Base-by-base conservation (phyloP, 345 rosid genomes). In the Mercurialis annua region DNA sequence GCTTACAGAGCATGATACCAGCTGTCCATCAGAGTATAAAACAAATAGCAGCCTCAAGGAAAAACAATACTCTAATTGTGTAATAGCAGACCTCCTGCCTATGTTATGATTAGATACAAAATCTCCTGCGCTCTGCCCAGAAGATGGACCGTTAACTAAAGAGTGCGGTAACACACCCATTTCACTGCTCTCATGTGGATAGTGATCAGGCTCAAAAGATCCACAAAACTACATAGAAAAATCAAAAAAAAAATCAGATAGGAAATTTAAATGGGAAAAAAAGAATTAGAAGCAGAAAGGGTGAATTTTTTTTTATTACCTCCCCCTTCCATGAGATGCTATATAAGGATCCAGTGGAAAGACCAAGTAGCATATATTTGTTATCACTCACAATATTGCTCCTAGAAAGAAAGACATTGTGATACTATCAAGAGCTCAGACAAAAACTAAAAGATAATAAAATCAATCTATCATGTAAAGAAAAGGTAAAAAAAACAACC, bases 251-350 rank as follows among this genome's bases (percentile, higher is more conserved):
- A 5, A 55, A 56, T 51, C 49, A 61, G 24, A 56, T 26, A 23
- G 33, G 47, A 54, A 46, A 58, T 55, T 26, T 10, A 65, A 47
- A 57, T 29, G 21, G 7, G n/a, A 53, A 3, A 51, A 20, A 20
- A 8, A 4, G 29, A 27, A 53, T 11, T 1, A n/a, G 3, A 26
- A 24, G 18, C 33, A 12, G 16, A 16, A 36, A 34, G 5, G 10
- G 11, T 16, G 7, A 34, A 38, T 15, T 26, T 36, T 33, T 53
- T 31, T 15, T 20, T 29, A 71, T 77, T 88, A 93, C 98, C 98
- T 93, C 97, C 61, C 96, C 98, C 74, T 90, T 93, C 98, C 98
- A 93, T 26, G 98, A 93, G 64, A 90, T 83, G 65, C 86, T 81
- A 73, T 84, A 88, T 47, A 93, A 75, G 72, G 83, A 86, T 71